These are phyloP conservation scores for Isatis lusitanica DNA, from an alignment of 441 rosid species.

Conservation along the genomic window DNA sequence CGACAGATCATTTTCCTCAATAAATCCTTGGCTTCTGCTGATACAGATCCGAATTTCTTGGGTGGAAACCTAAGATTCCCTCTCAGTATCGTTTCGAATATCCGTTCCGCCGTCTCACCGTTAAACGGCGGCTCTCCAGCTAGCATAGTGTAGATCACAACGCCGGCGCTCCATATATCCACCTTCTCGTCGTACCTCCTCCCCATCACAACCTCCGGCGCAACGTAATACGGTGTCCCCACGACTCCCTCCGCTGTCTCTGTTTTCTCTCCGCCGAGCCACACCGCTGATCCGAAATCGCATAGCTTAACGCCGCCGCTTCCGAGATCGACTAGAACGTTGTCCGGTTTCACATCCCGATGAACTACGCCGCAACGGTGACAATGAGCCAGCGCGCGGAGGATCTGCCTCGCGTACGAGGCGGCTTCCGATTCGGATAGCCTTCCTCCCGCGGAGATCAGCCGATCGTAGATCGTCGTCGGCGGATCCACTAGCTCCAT, in stretches of 20 bases:
- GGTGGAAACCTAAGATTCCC: conserved; percentile 60
- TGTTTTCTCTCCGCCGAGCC: conserved; percentile 42
- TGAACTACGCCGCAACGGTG: conserved; percentile 57
- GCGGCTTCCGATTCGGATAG: conserved; percentile 45
- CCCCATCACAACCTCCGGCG: conserved; percentile 70
- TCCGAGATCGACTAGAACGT: conserved; percentile 45
- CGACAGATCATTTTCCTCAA: conserved; percentile 67
- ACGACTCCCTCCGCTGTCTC: conserved; percentile 49
- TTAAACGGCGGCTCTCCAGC: conserved; percentile 67
- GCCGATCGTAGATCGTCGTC: conserved; percentile 50
- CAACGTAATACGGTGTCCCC: conserved; percentile 72
- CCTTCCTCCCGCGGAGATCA: conserved; percentile 33
- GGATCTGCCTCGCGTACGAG: conserved; percentile 42
- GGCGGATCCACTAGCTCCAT: conserved; percentile 71
- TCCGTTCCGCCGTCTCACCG: conserved; percentile 57
- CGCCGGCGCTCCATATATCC: conserved; percentile 71
- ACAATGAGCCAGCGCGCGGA: conserved; percentile 52
- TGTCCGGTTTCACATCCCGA: conserved; percentile 67
- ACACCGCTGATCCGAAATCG: conserved; percentile 71
- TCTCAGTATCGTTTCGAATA: conserved; percentile 55
- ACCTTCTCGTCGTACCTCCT: conserved; percentile 61
- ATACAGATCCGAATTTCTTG: conserved; percentile 46
- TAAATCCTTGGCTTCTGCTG: conserved; percentile 55
- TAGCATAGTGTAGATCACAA: conserved; percentile 56
- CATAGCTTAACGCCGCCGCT: conserved; percentile 44